Base-by-base conservation (phyloP, 1,284 basidiomycete species). In the Coniferiporia weirii region DNA sequence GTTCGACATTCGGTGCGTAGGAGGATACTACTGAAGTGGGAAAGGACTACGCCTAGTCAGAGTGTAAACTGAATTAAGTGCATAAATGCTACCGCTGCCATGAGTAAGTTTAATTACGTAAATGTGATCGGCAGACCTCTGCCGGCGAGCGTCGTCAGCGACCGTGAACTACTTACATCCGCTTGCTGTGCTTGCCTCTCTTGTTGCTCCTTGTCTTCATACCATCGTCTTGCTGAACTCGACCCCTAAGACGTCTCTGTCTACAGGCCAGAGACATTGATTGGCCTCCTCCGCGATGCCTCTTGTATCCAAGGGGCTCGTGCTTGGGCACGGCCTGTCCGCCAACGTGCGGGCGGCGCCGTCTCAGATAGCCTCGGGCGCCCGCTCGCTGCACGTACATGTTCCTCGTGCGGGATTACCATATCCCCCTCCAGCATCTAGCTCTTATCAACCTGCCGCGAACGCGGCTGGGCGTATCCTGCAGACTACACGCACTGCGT, bases 401-500 rank as follows among this genome's bases (percentile, higher is more conserved):
- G 55, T 57, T 51, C 58, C 50, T 22, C 51, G 56, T 40, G 22
- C 38, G 20, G 34, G 38, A 38, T n/a, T 38, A n/a, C 36, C 35
- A 19, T 13, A 19, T 22, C 32, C 22, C 17, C 27, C 51, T 17
- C 9, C 51, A 56, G 17, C 60, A 15, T 17, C 60, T n/a, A 20
- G 12, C 53, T 12, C 47, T 53, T 48, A 27, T 53, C 22, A 49
- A 54, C 27, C 36, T 50, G 7, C 35, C 48, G 43, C 19, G 51
- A 32, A 47, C 49, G 20, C 43, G 13, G 50, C 57, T 27, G 35
- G 53, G 15, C 52, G 57, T 35, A 38, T 56, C 27, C 19, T 59
- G 19, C 53, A 59, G 15, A 52, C 54, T 51, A 79, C 86, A 13
- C 79, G 78, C 54, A 78, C 75, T 9, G 61, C 87, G 47, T 64